Evolutionary conservation across 345 rosid species (phyloP).

Genomic region (Citrus medica): DNA sequence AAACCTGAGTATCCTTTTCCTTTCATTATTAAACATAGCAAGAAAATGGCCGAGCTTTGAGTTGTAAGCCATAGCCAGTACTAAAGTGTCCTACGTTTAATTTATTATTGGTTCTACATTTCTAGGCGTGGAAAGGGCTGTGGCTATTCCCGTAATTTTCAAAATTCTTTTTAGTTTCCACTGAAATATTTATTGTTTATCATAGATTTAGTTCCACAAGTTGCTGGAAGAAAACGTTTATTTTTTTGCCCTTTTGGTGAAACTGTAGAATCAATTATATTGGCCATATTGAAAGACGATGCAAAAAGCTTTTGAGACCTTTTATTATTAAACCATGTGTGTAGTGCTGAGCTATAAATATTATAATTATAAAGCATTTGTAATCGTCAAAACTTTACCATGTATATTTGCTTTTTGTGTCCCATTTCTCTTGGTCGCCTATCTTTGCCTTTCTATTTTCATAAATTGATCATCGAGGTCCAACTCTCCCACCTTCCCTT

Average conservation of each 20-base stretch:
- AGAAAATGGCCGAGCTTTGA: too few species aligned
- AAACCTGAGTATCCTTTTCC: too few species aligned
- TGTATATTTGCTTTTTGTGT: neutral
- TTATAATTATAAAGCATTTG: neutral
- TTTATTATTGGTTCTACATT: neutral
- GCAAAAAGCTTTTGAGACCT: conserved; percentile 7
- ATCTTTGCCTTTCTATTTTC: neutral
- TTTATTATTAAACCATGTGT: neutral
- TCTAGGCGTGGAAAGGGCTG: neutral
- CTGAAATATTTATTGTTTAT: neutral
- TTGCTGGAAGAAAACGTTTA: neutral
- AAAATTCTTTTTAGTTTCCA: too few species aligned
- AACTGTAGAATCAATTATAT: conserved; percentile 9
- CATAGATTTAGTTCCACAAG: neutral
- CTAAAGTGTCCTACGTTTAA: neutral
- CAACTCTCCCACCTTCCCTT: neutral
- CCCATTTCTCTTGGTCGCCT: neutral
- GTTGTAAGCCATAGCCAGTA: too few species aligned
- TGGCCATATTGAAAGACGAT: neutral
- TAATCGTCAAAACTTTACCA: neutral
- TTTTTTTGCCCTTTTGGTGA: conserved; percentile 6
- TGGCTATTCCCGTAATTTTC: neutral
- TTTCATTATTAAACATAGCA: too few species aligned
- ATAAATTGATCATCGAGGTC: neutral
- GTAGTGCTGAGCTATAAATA: neutral